Evolutionary conservation across 129 eudicot species (phyloP), one percentile per base, ranked within the genome.

Genomic region (Mikania micrantha): DNA sequence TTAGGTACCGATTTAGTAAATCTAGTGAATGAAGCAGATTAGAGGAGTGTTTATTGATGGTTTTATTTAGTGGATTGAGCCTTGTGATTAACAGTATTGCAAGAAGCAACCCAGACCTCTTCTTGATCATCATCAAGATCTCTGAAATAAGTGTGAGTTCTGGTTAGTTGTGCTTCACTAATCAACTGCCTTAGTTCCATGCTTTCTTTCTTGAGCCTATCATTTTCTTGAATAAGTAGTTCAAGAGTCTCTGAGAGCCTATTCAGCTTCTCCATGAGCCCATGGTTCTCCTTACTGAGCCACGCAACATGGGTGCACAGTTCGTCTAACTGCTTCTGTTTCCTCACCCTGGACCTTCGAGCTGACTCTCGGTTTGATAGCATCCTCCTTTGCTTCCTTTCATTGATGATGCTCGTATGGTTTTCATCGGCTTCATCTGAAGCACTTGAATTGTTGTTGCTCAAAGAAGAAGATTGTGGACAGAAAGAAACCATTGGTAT

Each of bases 351-450:
- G 2, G 97, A 91, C 56, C 97, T 79, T 12, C 97, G 50, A 24
- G 97, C 97, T 0, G 97, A 91, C 69, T 91, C 96, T 20, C 93
- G 44, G 77, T 91, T 91, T 1, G 97, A 91, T 38, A 87, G 83
- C 95, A 87, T 91, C 69, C 97, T 81, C 71, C 97, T 83, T 40
- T 83, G 84, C 80, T 72, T 87, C 72, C 97, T 79, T 64, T 91
- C 88, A 28, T 87, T 84, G 56, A 91, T 81, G 73, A 85, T 64
- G 64, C 72, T 65, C 24, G 44, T 74, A 11, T 79, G 84, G 53
- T 69, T 80, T 29, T 87, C 97, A 2, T 87, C 95, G 4, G 86
- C 91, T 76, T 91, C 97, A 60, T 91, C 96, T 0, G 97, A 91
- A 42, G 93, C 80, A 5, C 93, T 81, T 61, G 85, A 87, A 73